Evolutionary conservation across 805 yeast species (phyloP), one percentile per base, ranked within the genome.

Genomic region (Ogataea methanolica): DNA sequence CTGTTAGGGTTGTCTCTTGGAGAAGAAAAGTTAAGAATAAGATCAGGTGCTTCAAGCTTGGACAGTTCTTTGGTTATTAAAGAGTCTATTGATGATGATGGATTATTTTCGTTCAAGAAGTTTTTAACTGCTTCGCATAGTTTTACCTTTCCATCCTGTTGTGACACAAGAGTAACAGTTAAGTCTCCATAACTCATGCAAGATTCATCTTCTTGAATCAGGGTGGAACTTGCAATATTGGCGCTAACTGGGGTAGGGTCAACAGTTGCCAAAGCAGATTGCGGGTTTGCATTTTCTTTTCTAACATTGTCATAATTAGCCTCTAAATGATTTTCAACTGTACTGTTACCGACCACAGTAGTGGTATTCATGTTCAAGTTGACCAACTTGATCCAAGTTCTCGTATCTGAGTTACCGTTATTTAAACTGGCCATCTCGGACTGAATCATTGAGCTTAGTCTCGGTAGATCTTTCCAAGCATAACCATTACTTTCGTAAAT

Each of bases 401-500:
- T 46, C 17, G 44, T 46, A 6, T 46, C 53, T 8, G 54, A 39
- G 19, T 45, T 49, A 2, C 48, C 50, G 14, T 43, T 45, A 22
- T 56, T 58, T 35, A 66, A 33, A 21, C 47, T 50, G 4, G 46
- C 45, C 31, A 63, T 21, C 41, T 66, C 67, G 4, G 62, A 49
- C 29, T 53, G 51, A 26, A 67, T 48, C 50, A 65, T 55, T 17
- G 58, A 54, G 4, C 54, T 50, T 17, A 67, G 34, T 33, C 59
- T 48, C 2, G 45, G 33, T 33, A 62, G 41, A 41, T 61, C 57
- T 36, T 52, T 51, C 71, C 71, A 67, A 1, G 63, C 45, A 37
- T 55, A 54, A 5, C 67, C 67, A 16, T 56, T 55, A 36, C 48
- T 43, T 43, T 64, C 70, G 42, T 58, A 66, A 9, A 67, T 35